These are phyloP conservation scores for Paspalum notatum DNA, from an alignment of 176 grass and related monocot genomes.

Conservation along the genomic window DNA sequence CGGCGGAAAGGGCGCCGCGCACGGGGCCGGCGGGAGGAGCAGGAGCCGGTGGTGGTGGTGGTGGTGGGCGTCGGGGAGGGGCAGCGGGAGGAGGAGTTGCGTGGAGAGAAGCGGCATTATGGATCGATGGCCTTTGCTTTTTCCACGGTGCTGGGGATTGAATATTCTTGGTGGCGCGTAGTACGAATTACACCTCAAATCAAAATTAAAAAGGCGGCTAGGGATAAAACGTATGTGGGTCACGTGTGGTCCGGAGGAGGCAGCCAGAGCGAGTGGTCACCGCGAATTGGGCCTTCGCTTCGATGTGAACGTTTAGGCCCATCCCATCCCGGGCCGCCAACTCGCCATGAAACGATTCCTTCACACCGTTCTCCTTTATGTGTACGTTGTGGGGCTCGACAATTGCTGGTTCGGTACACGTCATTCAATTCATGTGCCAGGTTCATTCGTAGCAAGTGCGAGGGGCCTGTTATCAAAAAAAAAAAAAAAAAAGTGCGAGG, in stretches of 20 bases:
- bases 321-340: too few species aligned
- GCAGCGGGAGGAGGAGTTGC: constrained; percentile 9
- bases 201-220: not conserved
- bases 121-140: not conserved
- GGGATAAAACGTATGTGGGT: constrained; percentile 37
- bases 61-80: not conserved
- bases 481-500: too few species aligned
- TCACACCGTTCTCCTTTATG: too few species aligned
- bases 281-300: not conserved
- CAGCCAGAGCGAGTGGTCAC: constrained; percentile 20
- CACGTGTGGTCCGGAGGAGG: not conserved
- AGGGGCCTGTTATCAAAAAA: too few species aligned
- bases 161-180: not conserved
- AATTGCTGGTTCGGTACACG: too few species aligned
- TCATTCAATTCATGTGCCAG: too few species aligned
- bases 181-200: not conserved
- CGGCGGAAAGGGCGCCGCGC: not conserved
- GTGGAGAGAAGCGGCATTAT: constrained; percentile 33
- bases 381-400: too few species aligned
- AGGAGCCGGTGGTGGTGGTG: not conserved
- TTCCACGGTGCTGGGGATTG: not conserved
- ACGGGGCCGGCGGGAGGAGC: not conserved
- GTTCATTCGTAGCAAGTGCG: too few species aligned
- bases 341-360: too few species aligned
- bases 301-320: not conserved